Conservation (phyloP, 441 rosid genomes). For the Jatropha podagrica region DNA sequence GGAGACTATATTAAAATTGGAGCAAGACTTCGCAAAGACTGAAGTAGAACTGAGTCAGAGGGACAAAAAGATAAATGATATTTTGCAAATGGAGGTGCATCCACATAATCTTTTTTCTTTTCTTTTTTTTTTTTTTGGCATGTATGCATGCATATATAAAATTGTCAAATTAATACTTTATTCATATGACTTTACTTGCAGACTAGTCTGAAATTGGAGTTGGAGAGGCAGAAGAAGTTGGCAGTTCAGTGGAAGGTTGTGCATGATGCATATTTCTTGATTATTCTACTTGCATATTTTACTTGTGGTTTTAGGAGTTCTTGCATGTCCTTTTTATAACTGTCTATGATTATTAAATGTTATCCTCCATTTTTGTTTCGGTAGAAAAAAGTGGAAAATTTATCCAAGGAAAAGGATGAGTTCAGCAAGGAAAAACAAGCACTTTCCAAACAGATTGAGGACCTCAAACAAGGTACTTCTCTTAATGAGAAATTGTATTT, state of each 20-base stretch:
- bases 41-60: conserved; percentile 60
- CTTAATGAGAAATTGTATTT: conserved; percentile 3
- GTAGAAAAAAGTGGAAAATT: conserved; percentile 45
- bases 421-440: conserved; percentile 65
- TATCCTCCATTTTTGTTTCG: conserved; percentile 17
- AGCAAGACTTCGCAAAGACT: conserved; percentile 68
- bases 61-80: conserved; percentile 64
- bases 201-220: conserved; percentile 52
- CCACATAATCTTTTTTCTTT: background rate
- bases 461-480: conserved; percentile 71
- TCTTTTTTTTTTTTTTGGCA: no score
- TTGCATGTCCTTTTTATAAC: background rate
- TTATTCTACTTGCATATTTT: background rate
- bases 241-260: conserved; percentile 47
- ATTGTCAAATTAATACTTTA: background rate
- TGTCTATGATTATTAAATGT: conserved; percentile 5
- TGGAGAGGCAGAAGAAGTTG: conserved; percentile 58
- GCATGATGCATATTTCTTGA: background rate
- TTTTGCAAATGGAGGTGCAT: conserved; percentile 65
- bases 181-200: conserved; percentile 34
- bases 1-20: conserved; percentile 60
- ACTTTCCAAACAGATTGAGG: conserved; percentile 83
- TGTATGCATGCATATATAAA: background rate
- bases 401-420: conserved; percentile 77
- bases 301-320: background rate